A percentile compares a stretch with the other conserved stretches of the same genome.
These are phyloP conservation scores for Citrus mangshanensis DNA, from an alignment of 345 rosid genomes.

Conservation along the genomic window DNA sequence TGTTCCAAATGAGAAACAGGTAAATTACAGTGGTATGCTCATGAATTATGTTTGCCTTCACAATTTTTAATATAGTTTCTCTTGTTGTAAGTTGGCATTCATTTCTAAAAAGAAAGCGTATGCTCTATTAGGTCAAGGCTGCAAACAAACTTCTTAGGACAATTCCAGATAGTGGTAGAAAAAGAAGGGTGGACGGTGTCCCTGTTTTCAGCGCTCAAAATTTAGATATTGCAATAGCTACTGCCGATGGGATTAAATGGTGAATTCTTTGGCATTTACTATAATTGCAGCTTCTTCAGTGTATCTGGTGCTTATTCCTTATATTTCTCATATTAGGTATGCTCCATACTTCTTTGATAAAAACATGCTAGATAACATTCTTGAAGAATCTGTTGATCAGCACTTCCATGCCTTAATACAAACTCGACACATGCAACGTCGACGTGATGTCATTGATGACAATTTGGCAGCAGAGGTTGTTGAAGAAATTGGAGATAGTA, in stretches of 20 bases:
- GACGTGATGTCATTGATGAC: constrained; percentile 77
- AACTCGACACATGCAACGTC: constrained; percentile 84
- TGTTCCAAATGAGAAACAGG: constrained; percentile 96
- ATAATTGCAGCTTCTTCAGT: background rate
- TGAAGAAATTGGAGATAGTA: constrained; percentile 86
- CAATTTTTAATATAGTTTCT: background rate
- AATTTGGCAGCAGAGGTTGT: constrained; percentile 70
- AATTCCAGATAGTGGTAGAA: constrained; percentile 50
- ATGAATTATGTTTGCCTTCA: constrained; percentile 2
- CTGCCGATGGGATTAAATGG: constrained; percentile 90
- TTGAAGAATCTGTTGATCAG: constrained; percentile 93
- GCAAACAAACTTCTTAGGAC: constrained; percentile 81
- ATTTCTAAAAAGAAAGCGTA: background rate
- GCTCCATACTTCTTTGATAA: constrained; percentile 97
- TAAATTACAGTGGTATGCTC: constrained; percentile 14
- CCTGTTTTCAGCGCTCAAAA: constrained; percentile 94
- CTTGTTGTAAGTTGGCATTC: background rate
- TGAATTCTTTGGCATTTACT: constrained; percentile 20
- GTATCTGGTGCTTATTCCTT: constrained; percentile 16
- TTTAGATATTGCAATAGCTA: constrained; percentile 95
- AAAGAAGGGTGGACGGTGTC: constrained; percentile 71
- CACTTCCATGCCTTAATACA: constrained; percentile 83
- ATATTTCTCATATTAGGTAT: constrained; percentile 52
- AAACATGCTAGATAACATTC: constrained; percentile 85
- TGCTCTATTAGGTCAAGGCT: constrained; percentile 66